Base-by-base conservation (phyloP, 305 asterid genomes). In the Fraxinus platypoda region DNA sequence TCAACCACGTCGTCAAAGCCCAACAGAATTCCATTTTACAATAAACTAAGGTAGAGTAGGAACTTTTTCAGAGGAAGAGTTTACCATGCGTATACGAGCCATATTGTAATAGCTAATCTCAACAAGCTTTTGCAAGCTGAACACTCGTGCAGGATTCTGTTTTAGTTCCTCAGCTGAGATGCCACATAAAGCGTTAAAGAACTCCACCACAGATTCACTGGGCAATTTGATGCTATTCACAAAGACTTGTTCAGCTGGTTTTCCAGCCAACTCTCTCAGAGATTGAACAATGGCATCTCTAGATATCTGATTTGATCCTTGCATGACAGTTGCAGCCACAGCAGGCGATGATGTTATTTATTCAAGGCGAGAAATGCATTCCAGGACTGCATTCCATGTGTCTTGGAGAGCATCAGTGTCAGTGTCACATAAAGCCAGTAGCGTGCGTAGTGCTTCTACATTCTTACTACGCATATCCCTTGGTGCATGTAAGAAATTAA, bases 31-130 rank as follows among this genome's bases (percentile, higher is more conserved):
- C 73, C 17, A 66, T 8, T 66, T 66, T 23, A 66, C 33, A 66
- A 26, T 9, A 9, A 66, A 66, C 57, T 66, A 66, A 26, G 34
- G 73, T 66, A 79, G 17, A 78, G 66, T 19, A 46, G 30, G 73
- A 70, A 83, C 64, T 83, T 62, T 74, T 75, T 80, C 77, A 78
- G 89, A 79, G n/a, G 57, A 74, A 86, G 89, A 74, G 78, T 81
- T 94, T 97, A 97, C 99, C 99, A 97, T 89, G 80, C 99, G 91
- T 84, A 97, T 97, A 77, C 99, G 99, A 87, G 97, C 95, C 98
- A 94, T 94, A 83, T 96, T 96, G 90, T 97, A 97, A 87, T 97
- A 94, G 93, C 99, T 97, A 77, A 97, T 94, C 88, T 97, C 99
- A 78, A 97, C 99, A 84, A 97, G 98, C 88, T 97, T 97, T 84